Evolutionary conservation across 805 yeast genomes (phyloP), one percentile per base, ranked within the genome.

Genomic region (Teunomyces barrocoloradensis): DNA sequence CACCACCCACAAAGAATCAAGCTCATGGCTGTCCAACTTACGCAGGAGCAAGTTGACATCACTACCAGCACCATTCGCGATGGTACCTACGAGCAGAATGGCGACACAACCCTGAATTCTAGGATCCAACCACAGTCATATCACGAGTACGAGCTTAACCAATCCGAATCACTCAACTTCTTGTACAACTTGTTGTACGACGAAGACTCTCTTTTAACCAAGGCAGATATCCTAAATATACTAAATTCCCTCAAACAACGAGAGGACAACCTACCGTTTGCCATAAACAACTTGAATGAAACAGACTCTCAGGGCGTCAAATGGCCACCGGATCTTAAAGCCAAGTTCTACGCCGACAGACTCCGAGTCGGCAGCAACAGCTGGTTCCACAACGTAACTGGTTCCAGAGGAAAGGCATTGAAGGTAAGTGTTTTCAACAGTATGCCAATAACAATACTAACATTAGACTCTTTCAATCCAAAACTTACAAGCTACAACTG

Each of bases 141-240:
- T 15, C 47, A 44, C n/a, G 47, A 44, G 28, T 44, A 44, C 49
- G 77, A 72, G 48, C 58, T 70, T 36, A 65, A 59, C 54, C 73
- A 64, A 51, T 69, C 74, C 1, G 75, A 72, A 43, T 68, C 74
- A n/a, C 56, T 71, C 32, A 65, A 72, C 1, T 70, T 72, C 47
- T 57, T 71, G 23, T 69, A 68, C 57, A 69, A 71, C 53, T 55
- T 72, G 18, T 57, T 72, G 17, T 69, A 68, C 49, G 76, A 71
- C 51, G 66, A 65, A 9, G 49, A 59, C 15, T 68, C 75, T 2
- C 40, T 52, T 6, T 56, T 72, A 35, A 52, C 68, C 28, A 67
- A 68, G 42, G 49, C 68, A 10, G 76, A 72, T 46, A 70, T 72
- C 41, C 53, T 72, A 40, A 56, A 50, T 27, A 61, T 72, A 3